These are phyloP conservation scores for Acanthochlamys bracteata DNA, from an alignment of 106 monocot genomes.

Conservation along the genomic window DNA sequence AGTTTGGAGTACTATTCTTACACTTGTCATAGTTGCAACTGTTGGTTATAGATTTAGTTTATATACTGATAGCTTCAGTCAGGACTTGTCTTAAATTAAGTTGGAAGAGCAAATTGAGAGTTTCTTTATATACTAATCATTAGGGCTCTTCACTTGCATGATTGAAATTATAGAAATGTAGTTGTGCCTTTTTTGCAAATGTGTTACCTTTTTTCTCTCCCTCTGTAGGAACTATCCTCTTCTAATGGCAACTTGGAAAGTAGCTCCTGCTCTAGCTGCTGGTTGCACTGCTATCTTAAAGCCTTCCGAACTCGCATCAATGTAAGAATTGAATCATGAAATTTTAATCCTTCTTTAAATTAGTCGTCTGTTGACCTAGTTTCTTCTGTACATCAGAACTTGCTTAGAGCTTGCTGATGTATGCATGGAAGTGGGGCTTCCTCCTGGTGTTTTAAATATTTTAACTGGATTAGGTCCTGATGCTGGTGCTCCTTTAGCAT, in stretches of 20 bases:
- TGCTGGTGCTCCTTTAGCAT: conserved; percentile 87
- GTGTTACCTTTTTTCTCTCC: conserved; percentile 7
- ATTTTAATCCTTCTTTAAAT: not conserved
- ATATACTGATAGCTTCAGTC: too few species aligned
- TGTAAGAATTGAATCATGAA: conserved; percentile 36
- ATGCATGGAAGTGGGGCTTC: conserved; percentile 86
- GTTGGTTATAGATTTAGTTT: too few species aligned
- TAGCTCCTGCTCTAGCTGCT: conserved; percentile 97
- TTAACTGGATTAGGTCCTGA: conserved; percentile 88
- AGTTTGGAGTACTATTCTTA: too few species aligned
- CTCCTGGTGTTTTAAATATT: conserved; percentile 89
- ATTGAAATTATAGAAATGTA: too few species aligned
- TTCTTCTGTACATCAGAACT: conserved; percentile 37
- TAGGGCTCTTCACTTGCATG: too few species aligned
- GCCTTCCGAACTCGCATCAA: conserved; percentile 88
- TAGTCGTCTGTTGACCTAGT: too few species aligned
- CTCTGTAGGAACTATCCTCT: conserved; percentile 93
- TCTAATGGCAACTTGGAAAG: conserved; percentile 97
- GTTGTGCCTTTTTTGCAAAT: conserved; percentile 1
- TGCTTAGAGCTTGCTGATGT: conserved; percentile 88
- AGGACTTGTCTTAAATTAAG: too few species aligned
- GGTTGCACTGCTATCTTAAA: conserved; percentile 93
- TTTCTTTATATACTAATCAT: too few species aligned
- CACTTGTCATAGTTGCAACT: too few species aligned
- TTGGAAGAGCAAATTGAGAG: too few species aligned